A percentile compares a stretch with the other conserved stretches of the same genome.
phyloP scores from a whole-genome alignment of 2,329 filamentous ascomycete species.

The Colletotrichum limetticola region DNA sequence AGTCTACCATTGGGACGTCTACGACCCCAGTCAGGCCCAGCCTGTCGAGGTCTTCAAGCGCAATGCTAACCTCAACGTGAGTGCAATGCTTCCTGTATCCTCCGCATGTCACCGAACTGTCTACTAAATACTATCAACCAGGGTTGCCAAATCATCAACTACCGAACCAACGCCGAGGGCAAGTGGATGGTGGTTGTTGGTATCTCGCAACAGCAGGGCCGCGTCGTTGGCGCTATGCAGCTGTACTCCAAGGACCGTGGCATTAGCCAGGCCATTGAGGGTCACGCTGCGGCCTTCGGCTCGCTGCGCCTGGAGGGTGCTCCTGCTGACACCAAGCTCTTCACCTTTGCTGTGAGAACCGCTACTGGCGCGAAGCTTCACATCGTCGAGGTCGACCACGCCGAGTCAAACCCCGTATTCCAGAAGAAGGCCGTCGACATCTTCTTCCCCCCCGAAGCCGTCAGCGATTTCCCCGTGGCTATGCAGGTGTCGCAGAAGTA shows the following conservation, averaged over 20 bases:
- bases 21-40: conserved; percentile 80
- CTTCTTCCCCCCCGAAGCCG: conserved; percentile 95
- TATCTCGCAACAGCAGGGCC: conserved; percentile 91
- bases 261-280: conserved; percentile 98
- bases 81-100: conserved; percentile 45
- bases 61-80: conserved; percentile 86
- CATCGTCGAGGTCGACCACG: conserved; percentile 96
- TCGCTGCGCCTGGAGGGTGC: conserved; percentile 90
- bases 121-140: conserved; percentile 47
- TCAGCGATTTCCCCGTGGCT: conserved; percentile 96
- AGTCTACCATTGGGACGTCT: conserved; percentile 98
- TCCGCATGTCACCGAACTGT: background rate
- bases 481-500: conserved; percentile 98
- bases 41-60: conserved; percentile 95
- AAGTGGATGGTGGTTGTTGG: conserved; percentile 99
- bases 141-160: conserved; percentile 99
- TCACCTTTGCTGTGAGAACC: conserved; percentile 94
- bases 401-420: conserved; percentile 88
- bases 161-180: conserved; percentile 92
- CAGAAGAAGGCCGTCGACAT: conserved; percentile 97
- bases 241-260: conserved; percentile 95
- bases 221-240: conserved; percentile 96
- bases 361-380: conserved; percentile 93
- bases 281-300: conserved; percentile 94
- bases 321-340: conserved; percentile 90